Conservation (phyloP, 371 early-diverging fungal species). For the Mortierella sp. region DNA sequence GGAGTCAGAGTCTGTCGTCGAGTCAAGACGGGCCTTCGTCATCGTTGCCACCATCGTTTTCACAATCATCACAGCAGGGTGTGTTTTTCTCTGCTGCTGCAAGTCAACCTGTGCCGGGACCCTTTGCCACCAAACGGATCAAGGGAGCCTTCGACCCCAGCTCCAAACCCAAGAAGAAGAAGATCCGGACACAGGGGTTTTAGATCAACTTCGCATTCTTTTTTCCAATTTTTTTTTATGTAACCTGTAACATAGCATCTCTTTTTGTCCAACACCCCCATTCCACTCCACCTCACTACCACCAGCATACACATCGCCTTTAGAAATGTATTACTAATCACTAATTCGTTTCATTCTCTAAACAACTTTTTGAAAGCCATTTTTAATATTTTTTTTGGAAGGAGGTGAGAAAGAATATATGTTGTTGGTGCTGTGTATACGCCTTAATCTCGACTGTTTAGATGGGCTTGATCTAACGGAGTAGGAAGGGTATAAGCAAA, state of each 20-base stretch:
- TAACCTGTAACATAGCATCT: neutral
- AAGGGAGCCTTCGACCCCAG: neutral
- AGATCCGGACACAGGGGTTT: slow-evolving; percentile 40
- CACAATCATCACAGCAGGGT: neutral
- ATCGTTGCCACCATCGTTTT: too few relatives aligned
- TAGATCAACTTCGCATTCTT: neutral
- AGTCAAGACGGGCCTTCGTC: too few relatives aligned
- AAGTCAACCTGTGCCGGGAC: slow-evolving; percentile 47
- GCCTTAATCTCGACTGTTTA: neutral
- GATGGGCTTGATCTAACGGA: slow-evolving; percentile 29
- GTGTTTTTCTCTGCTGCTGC: slow-evolving; percentile 23
- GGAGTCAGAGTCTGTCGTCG: neutral
- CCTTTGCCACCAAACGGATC: slow-evolving; percentile 29
- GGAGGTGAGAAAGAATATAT: neutral
- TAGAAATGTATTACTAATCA: neutral
- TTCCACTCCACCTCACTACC: neutral
- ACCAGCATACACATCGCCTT: neutral
- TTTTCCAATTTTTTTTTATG: neutral
- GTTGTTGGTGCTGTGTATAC: neutral
- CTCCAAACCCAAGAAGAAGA: slow-evolving; percentile 40
- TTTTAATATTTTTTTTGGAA: neutral
- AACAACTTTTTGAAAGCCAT: neutral
- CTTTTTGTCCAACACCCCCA: neutral
- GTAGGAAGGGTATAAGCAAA: neutral
- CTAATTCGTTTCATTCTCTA: neutral